phyloP scores from a whole-genome alignment of 306 rosid genomes.

The Mimosa bimucronata region DNA sequence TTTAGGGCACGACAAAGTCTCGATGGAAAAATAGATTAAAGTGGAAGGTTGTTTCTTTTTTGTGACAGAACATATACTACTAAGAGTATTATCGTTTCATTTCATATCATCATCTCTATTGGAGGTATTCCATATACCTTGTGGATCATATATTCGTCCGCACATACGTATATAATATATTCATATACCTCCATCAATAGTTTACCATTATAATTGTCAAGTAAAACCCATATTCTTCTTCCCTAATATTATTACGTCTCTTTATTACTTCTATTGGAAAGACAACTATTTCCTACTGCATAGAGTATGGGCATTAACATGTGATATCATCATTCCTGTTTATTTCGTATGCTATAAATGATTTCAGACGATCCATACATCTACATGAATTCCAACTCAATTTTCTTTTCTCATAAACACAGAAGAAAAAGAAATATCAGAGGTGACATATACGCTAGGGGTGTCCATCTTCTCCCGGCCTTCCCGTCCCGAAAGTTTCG shows the following conservation, averaged over 20 bases:
- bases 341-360: not conserved
- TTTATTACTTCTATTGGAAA: not conserved
- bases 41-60: slow-evolving; percentile 28
- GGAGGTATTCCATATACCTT: slow-evolving; percentile 29
- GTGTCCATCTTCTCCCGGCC: too few relatives aligned
- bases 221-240: not conserved
- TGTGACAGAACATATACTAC: slow-evolving; percentile 14
- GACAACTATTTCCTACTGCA: slow-evolving; percentile 11
- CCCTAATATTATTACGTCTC: not conserved
- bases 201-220: not conserved
- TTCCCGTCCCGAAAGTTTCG: too few relatives aligned
- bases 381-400: not conserved
- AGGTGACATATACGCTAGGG: not conserved
- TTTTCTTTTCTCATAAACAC: not conserved
- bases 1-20: slow-evolving; percentile 28
- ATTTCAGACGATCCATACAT: not conserved
- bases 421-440: not conserved
- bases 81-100: not conserved
- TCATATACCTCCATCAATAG: not conserved
- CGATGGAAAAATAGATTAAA: too few relatives aligned
- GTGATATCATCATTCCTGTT: slow-evolving; percentile 3
- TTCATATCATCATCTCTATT: slow-evolving; percentile 32
- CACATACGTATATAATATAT: not conserved
- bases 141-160: slow-evolving; percentile 37
- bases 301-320: slow-evolving; percentile 7